These are phyloP conservation scores for Nothophoma quercina DNA, from an alignment of 2,329 filamentous ascomycete genomes.

Conservation along the genomic window DNA sequence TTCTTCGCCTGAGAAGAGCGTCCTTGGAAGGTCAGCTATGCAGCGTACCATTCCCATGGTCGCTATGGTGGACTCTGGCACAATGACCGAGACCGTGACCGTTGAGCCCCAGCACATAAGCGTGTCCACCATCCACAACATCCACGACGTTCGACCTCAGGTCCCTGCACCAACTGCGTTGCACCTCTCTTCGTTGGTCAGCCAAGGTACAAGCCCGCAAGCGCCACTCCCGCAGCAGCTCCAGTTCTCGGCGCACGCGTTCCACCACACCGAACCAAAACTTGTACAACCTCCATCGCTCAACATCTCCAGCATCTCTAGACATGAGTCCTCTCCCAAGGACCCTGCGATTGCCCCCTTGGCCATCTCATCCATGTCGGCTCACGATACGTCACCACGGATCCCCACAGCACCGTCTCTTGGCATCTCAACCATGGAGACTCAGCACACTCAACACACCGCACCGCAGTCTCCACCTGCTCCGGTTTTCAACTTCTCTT, in stretches of 20 bases:
- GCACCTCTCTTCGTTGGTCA: slow-evolving; percentile 37
- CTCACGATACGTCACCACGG: slow-evolving; percentile 37
- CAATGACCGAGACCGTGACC: slow-evolving; percentile 69
- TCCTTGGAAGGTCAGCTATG: slow-evolving; percentile 33
- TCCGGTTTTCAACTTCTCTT: slow-evolving; percentile 23
- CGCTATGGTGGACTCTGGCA: slow-evolving; percentile 66
- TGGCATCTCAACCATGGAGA: slow-evolving; percentile 26
- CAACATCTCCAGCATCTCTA: slow-evolving; percentile 36
- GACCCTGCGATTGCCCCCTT: slow-evolving; percentile 25
- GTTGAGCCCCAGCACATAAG: slow-evolving; percentile 54
- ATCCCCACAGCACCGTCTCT: slow-evolving; percentile 19
- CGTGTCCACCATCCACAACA: slow-evolving; percentile 40
- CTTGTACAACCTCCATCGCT: slow-evolving; percentile 24
- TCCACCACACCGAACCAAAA: slow-evolving; percentile 34
- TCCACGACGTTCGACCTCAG: slow-evolving; percentile 36
- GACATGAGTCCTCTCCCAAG: slow-evolving; percentile 35
- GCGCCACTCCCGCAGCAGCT: slow-evolving; percentile 25
- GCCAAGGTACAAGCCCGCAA: slow-evolving; percentile 38
- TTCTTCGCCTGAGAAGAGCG: slow-evolving; percentile 42
- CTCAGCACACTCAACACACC: slow-evolving; percentile 32
- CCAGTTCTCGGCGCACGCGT: slow-evolving; percentile 31
- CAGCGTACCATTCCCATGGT: slow-evolving; percentile 35
- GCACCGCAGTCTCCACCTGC: slow-evolving; percentile 24
- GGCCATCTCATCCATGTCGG: slow-evolving; percentile 28
- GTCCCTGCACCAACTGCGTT: slow-evolving; percentile 24